Evolutionary conservation across 352 stramenopile species (phyloP), one percentile per base, ranked within the genome.

Genomic region (Detonula confervacea): DNA sequence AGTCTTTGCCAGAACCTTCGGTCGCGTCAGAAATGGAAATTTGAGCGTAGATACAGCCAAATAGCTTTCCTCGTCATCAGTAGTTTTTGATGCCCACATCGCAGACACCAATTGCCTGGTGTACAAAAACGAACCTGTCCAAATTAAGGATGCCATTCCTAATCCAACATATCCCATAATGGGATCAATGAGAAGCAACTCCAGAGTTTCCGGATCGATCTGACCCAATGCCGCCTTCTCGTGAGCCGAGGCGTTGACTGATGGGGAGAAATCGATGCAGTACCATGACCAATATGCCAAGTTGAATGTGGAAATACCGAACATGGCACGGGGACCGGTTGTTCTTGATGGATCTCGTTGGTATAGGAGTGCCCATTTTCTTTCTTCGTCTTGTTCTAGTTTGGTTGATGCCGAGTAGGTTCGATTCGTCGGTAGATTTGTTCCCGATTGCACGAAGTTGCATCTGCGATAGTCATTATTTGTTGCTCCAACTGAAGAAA

Each of bases 181-280:
- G 18, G 60, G 59, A 70, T 83, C 74, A 49, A 83, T 56, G 37
- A 77, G 35, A n/a, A 83, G 35, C 47, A 77, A 27, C 27, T 83
- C 30, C 44, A 83, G 56, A 6, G 66, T 77, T 27, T 67, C 51
- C 2, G 47, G 7, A 60, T 77, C 61, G 16, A 83, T 77, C 61
- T 83, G 66, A 27, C 66, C 56, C 30, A 83, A 46, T n/a, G 39
- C 65, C 12, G 39, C 37, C 44, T 83, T 83, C 24, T 44, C 7
- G 33, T 78, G 37, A 6, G 77, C 67, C 14, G 84, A 81, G 5
- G 62, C 68, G 68, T 91, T 91, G 1, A 92, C 63, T 6, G 83
- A 61, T 24, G 86, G 86, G n/a, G 83, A 79, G 44, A 92, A 92
- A 55, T 92, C 86, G 5, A 79, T 18, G 12, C 69, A 57, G 59